phyloP scores from a whole-genome alignment of 116 monocot genomes.

The Zostera marina region DNA sequence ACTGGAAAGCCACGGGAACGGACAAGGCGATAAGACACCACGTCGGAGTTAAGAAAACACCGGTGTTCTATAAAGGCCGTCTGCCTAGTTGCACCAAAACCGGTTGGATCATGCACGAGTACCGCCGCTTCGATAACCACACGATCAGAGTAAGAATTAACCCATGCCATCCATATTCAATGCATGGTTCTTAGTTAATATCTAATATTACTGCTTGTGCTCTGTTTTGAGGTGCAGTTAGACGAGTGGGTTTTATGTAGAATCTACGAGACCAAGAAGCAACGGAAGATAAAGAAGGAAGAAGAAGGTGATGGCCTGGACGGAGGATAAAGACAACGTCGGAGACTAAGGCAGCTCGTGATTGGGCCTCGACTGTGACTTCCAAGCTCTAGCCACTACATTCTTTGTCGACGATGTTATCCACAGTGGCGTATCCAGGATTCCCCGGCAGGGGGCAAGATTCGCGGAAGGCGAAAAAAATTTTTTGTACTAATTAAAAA shows the following conservation, averaged over 20 bases:
- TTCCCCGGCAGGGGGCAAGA: too few species aligned
- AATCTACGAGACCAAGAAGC: conserved; percentile 14
- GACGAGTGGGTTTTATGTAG: conserved; percentile 32
- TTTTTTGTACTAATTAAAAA: too few species aligned
- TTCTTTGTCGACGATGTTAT: background rate
- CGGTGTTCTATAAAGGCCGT: conserved; percentile 29
- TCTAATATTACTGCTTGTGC: background rate
- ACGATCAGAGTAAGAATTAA: conserved; percentile 16
- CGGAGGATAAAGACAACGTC: background rate
- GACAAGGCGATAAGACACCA: conserved; percentile 12
- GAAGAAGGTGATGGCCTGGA: background rate
- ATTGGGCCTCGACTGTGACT: background rate
- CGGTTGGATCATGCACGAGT: conserved; percentile 51
- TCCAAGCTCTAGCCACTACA: conserved; percentile 3
- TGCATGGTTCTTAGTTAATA: background rate
- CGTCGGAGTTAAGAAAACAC: conserved; percentile 30
- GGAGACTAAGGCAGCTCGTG: background rate
- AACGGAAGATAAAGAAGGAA: background rate
- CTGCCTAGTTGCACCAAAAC: conserved; percentile 35
- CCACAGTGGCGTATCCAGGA: too few species aligned
- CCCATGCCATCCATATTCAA: background rate
- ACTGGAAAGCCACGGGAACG: conserved; percentile 36
- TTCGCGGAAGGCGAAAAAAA: too few species aligned
- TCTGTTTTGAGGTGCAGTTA: conserved; percentile 3
- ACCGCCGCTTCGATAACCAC: conserved; percentile 12